Evolutionary conservation across 495 filamentous ascomycete genomes (phyloP), one percentile per base, ranked within the genome.

Genomic region (Letharia columbiana): DNA sequence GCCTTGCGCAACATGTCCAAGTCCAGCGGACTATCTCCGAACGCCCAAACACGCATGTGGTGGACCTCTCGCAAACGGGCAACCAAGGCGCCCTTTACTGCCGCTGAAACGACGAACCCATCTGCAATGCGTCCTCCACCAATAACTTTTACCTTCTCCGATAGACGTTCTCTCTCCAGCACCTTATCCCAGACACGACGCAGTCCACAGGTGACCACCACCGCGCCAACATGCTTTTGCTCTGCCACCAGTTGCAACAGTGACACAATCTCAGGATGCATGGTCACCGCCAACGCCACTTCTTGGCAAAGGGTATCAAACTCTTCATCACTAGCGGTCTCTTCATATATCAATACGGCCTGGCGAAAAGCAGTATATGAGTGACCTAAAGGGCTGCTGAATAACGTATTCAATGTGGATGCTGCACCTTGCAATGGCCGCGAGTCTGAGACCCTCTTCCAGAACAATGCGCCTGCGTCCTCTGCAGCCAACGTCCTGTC

Each of bases 11-110:
- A 61, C 87, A 89, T 89, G 20, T 74, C 72, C 35, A 89, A 39
- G 71, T 89, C 87, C 41, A 87, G 64, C 1, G 78, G 77, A 70
- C 86, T 85, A 68, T 88, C 85, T 63, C 87, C 86, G 70, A 89
- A 86, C 0, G 84, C 86, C 73, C 79, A 84, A 33, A 86, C 80
- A 57, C 79, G 74, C 37, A 78, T 50, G 0, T 75, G 15, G 63
- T 80, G 67, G 13, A 12, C 11, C 8, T 71, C 41, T 63, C 72
- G 71, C 37, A 88, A 70, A 62, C 68, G 76, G 23, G 47, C 63
- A 2, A 86, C 81, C 56, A 88, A 28, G 12, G 66, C 72, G 7
- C 71, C 77, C 73, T 89, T 90, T 40, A 85, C 72, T 12, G 66
- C 71, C 28, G 78, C 72, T 17, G 80, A 87, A 44, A 89, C 74